Evolutionary conservation across 305 asterid genomes (phyloP).

Genomic region (Rubia peregrina): DNA sequence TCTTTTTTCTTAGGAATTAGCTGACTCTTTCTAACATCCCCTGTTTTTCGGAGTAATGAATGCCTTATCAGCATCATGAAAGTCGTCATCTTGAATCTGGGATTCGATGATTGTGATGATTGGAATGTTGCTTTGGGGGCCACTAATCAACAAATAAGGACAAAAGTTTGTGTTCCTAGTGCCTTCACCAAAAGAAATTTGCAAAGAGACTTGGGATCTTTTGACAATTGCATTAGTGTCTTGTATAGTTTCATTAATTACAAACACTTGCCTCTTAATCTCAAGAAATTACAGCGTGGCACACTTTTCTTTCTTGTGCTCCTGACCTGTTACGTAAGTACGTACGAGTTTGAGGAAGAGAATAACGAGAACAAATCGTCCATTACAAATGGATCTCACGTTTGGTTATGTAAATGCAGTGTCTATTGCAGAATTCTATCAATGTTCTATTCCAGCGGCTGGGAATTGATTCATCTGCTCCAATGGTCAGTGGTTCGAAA

Average conservation of each 20-base stretch:
- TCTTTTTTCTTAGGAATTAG: neutral
- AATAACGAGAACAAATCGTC: no score
- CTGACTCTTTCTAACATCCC: slow-evolving; percentile 26
- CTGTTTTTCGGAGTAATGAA: slow-evolving; percentile 28
- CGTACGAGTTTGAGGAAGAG: neutral
- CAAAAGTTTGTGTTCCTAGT: neutral
- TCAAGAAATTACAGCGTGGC: neutral
- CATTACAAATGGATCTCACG: neutral
- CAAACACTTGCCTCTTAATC: neutral
- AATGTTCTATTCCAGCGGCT: no score
- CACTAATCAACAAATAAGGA: slow-evolving; percentile 27
- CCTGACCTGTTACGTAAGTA: neutral
- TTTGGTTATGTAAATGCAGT: no score
- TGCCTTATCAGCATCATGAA: slow-evolving; percentile 50
- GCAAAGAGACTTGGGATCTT: neutral
- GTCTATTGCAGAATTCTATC: no score
- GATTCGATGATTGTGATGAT: slow-evolving; percentile 53
- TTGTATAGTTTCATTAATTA: neutral
- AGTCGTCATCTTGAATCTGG: slow-evolving; percentile 27
- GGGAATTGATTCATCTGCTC: no score
- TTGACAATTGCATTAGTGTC: neutral
- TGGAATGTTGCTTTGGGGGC: slow-evolving; percentile 27
- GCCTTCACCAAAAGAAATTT: neutral
- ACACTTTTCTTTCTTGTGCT: neutral
- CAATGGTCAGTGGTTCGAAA: no score